Percentiles rank a stretch among this genome's conserved stretches.
phyloP scores from a whole-genome alignment of 768 basidiomycete species.

The Xerocomus potaroensis region DNA sequence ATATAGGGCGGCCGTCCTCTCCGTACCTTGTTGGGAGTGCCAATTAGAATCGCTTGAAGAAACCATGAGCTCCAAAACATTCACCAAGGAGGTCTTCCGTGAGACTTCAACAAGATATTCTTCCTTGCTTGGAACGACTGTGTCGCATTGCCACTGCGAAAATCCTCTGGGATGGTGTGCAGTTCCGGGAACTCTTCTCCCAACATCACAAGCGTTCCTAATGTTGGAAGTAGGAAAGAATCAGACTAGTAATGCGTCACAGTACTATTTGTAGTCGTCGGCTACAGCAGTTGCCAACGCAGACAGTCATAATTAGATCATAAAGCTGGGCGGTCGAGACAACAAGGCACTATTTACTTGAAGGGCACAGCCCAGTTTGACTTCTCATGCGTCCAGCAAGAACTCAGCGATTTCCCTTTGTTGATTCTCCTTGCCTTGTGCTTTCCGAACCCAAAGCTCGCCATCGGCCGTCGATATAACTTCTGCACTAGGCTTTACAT shows the following conservation, averaged over 20 bases:
- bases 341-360: not conserved
- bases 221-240: not conserved
- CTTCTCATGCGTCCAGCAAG: conserved; percentile 28
- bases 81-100: conserved; percentile 84
- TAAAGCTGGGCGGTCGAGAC: not conserved
- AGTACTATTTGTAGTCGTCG: conserved; percentile 30
- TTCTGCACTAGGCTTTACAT: not conserved
- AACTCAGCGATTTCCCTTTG: conserved; percentile 36
- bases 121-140: conserved; percentile 40
- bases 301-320: conserved; percentile 2
- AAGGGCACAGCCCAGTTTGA: not conserved
- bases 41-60: conserved; percentile 10
- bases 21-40: conserved; percentile 55
- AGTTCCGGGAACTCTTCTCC: conserved; percentile 26
- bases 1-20: conserved; percentile 63
- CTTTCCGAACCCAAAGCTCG: conserved; percentile 33
- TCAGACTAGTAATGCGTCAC: not conserved
- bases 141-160: conserved; percentile 11
- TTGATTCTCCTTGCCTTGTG: conserved; percentile 34
- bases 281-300: conserved; percentile 16
- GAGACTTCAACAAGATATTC: conserved; percentile 77
- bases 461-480: conserved; percentile 1
- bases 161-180: conserved; percentile 17
- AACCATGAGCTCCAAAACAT: conserved; percentile 7
- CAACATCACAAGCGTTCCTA: conserved; percentile 14